phyloP scores from a whole-genome alignment of 345 rosid genomes.

The Moricandia moricandioides region DNA sequence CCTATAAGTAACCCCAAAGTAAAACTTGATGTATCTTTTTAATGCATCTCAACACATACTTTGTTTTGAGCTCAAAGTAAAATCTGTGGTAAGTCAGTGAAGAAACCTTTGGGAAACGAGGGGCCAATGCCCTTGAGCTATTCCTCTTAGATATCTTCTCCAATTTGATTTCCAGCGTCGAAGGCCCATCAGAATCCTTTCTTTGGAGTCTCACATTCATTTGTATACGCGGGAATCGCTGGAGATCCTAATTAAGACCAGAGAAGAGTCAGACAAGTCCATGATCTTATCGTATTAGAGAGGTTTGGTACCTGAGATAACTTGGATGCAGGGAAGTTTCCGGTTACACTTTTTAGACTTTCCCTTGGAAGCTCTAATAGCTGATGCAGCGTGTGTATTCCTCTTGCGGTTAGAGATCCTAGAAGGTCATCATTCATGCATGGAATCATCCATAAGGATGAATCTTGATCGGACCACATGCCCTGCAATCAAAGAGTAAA shows the following conservation, averaged over 20 bases:
- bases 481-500: conserved; percentile 47
- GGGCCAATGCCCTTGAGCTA: conserved; percentile 72
- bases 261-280: background rate
- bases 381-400: conserved; percentile 64
- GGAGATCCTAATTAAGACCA: conserved; percentile 61
- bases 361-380: conserved; percentile 64
- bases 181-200: conserved; percentile 45
- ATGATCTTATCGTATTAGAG: background rate
- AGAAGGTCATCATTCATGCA: conserved; percentile 76
- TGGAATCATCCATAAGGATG: conserved; percentile 82
- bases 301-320: conserved; percentile 60
- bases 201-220: conserved; percentile 62
- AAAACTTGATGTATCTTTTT: conserved; percentile 3
- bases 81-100: background rate
- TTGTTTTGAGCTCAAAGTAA: background rate
- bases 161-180: conserved; percentile 55
- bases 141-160: conserved; percentile 64
- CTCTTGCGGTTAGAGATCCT: conserved; percentile 45
- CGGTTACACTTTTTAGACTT: conserved; percentile 53
- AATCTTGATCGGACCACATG: conserved; percentile 77
- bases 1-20: conserved; percentile 35
- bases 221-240: conserved; percentile 63
- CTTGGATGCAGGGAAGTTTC: conserved; percentile 51
- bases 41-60: too few relatives aligned
- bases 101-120: conserved; percentile 89